phyloP scores from a whole-genome alignment of 345 rosid genomes.

The Durio zibethinus region DNA sequence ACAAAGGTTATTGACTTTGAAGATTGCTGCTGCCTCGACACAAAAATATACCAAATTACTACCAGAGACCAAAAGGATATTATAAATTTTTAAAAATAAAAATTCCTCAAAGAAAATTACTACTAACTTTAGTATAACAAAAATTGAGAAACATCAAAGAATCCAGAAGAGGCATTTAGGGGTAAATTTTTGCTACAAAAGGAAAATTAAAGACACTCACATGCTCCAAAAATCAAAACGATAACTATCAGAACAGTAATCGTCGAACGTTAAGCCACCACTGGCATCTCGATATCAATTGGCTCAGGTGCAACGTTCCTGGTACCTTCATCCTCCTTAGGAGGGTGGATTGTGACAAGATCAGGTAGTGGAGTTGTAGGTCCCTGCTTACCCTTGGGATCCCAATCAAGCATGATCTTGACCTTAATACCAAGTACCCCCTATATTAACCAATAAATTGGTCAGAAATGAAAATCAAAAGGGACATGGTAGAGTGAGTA shows the following conservation, averaged over 20 bases:
- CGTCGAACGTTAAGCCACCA: conserved; percentile 26
- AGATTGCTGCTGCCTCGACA: too few relatives aligned
- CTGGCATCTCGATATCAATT: conserved; percentile 37
- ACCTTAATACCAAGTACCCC: conserved; percentile 91
- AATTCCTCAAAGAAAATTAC: neutral
- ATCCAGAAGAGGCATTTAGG: neutral
- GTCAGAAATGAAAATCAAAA: neutral
- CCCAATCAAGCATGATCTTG: conserved; percentile 86
- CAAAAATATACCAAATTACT: neutral
- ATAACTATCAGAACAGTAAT: neutral
- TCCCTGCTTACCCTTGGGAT: conserved; percentile 80
- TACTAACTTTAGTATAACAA: neutral
- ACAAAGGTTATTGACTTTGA: too few relatives aligned
- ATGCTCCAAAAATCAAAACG: neutral
- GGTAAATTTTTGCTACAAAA: neutral
- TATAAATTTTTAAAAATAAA: neutral
- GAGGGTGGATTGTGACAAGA: conserved; percentile 69
- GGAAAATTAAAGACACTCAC: neutral
- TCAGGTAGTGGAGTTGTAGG: conserved; percentile 78
- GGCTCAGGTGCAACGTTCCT: conserved; percentile 17
- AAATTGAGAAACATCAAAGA: neutral
- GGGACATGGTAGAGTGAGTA: neutral
- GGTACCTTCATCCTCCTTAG: conserved; percentile 65
- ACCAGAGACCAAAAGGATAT: neutral
- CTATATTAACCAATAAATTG: conserved; percentile 25